phyloP scores from a whole-genome alignment of 2,329 filamentous ascomycete genomes.

The Colletotrichum camelliae region DNA sequence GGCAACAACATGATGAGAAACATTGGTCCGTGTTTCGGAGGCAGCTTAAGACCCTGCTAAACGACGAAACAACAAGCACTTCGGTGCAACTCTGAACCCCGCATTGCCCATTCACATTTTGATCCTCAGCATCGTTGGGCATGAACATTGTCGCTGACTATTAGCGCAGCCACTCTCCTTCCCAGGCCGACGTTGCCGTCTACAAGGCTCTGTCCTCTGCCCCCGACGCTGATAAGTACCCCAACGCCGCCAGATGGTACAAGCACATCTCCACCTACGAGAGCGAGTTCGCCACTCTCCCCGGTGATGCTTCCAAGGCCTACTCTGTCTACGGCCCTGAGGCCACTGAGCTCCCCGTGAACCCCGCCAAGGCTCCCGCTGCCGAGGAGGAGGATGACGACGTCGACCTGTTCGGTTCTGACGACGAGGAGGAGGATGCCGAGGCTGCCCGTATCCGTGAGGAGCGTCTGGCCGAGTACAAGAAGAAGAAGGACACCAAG shows the following conservation, averaged over 20 bases:
- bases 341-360: constrained; percentile 75
- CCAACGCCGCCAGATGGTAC: constrained; percentile 96
- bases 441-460: constrained; percentile 86
- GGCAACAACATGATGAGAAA: constrained; percentile 74
- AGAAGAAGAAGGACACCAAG: constrained; percentile 96
- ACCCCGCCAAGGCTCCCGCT: constrained; percentile 83
- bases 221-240: constrained; percentile 86
- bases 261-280: constrained; percentile 96
- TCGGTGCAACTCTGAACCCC: constrained; percentile 74
- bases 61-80: constrained; percentile 78
- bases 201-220: constrained; percentile 86
- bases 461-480: constrained; percentile 91
- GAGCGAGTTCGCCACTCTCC: constrained; percentile 88
- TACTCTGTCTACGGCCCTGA: constrained; percentile 94
- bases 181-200: constrained; percentile 94
- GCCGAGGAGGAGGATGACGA: constrained; percentile 78
- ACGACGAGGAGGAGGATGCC: constrained; percentile 92
- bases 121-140: not conserved
- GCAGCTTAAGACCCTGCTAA: constrained; percentile 89
- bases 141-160: constrained; percentile 3
- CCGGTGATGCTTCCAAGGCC: constrained; percentile 88
- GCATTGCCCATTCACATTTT: constrained; percentile 2
- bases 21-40: constrained; percentile 96
- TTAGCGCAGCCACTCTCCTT: constrained; percentile 62
- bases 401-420: constrained; percentile 91